These are phyloP conservation scores for Rhizopus sp. DNA, from an alignment of 371 early-diverging fungal genomes.

Conservation along the genomic window DNA sequence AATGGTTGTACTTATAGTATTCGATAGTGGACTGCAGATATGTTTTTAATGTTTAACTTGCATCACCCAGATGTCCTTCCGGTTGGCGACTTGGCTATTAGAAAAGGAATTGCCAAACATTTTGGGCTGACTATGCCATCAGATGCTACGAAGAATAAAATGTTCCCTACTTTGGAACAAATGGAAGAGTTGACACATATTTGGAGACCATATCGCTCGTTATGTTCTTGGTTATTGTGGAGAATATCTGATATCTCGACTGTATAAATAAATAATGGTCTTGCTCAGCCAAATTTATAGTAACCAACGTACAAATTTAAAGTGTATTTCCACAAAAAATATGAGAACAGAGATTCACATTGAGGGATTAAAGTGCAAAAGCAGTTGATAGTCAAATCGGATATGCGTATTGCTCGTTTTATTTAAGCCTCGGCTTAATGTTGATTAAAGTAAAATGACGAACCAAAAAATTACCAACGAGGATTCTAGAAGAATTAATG, in stretches of 20 bases:
- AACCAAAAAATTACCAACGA: too few species aligned
- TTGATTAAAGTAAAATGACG: too few species aligned
- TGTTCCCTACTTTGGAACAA: slow-evolving; percentile 35
- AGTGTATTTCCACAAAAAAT: too few species aligned
- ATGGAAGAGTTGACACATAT: slow-evolving; percentile 47
- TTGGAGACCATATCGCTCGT: slow-evolving; percentile 57
- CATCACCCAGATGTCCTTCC: slow-evolving; percentile 61
- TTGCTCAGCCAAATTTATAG: too few species aligned
- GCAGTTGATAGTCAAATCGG: too few species aligned
- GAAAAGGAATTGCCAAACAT: slow-evolving; percentile 54
- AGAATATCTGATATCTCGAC: slow-evolving; percentile 23
- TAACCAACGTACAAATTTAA: too few species aligned
- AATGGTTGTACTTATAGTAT: background rate
- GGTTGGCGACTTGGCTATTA: slow-evolving; percentile 54
- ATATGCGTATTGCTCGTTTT: too few species aligned
- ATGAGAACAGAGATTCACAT: too few species aligned
- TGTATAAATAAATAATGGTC: too few species aligned
- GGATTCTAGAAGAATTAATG: too few species aligned
- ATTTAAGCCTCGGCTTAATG: too few species aligned
- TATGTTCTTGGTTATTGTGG: slow-evolving; percentile 62
- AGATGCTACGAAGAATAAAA: slow-evolving; percentile 14
- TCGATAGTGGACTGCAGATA: slow-evolving; percentile 59
- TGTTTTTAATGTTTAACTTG: slow-evolving; percentile 57
- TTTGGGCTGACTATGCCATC: slow-evolving; percentile 10
- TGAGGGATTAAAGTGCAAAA: too few species aligned